Evolutionary conservation across 768 basidiomycete species (phyloP).

Genomic region (Trametes cinnabarina): DNA sequence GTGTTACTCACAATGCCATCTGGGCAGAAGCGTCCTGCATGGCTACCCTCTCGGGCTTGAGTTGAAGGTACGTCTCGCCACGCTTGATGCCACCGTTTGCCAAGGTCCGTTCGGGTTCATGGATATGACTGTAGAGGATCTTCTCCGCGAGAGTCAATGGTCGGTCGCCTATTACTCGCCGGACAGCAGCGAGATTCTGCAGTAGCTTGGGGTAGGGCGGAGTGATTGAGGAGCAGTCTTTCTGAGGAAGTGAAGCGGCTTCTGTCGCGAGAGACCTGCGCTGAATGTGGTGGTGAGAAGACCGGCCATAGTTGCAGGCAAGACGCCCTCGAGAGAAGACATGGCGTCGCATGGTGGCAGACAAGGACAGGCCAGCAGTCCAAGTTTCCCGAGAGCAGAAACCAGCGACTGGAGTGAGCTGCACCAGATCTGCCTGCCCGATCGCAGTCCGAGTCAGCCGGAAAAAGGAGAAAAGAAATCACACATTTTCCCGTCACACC

Average conservation of each 20-base stretch:
- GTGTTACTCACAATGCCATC: conserved; percentile 73
- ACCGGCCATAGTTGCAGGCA: not conserved
- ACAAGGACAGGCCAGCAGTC: conserved; percentile 11
- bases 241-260: conserved; percentile 42
- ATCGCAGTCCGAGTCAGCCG: conserved; percentile 14
- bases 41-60: conserved; percentile 89
- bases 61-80: conserved; percentile 87
- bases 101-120: conserved; percentile 72
- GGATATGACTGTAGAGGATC: conserved; percentile 91
- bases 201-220: conserved; percentile 80
- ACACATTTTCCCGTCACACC: not conserved
- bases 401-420: too few relatives aligned
- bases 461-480: not conserved
- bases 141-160: conserved; percentile 97
- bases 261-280: conserved; percentile 35
- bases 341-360: conserved; percentile 5
- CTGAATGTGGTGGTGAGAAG: not conserved
- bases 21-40: conserved; percentile 96
- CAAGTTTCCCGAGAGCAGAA: not conserved
- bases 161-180: conserved; percentile 61
- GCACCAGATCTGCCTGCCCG: not conserved
- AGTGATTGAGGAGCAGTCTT: conserved; percentile 71
- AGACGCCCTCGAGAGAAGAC: not conserved
- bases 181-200: conserved; percentile 66
- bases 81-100: conserved; percentile 65